Evolutionary conservation across 129 eudicot species (phyloP).

Genomic region (Arctium minus): DNA sequence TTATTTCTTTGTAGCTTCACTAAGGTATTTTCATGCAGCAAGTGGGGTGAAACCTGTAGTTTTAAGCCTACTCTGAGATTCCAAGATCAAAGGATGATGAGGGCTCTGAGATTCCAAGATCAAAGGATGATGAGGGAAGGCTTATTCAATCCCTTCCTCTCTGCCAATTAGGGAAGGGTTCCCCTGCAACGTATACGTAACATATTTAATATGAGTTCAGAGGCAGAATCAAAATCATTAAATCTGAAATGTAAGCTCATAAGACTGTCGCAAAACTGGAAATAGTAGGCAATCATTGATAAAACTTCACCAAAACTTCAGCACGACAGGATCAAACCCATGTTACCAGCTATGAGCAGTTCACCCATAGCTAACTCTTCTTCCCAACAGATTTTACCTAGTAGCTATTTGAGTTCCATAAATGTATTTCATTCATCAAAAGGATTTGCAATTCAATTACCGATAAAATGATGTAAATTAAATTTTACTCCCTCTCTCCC

Average conservation of each 20-base stretch:
- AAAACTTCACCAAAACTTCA: conserved; percentile 20
- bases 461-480: background rate
- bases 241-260: conserved; percentile 67
- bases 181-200: conserved; percentile 2
- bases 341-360: background rate
- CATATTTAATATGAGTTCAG: conserved; percentile 50
- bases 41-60: conserved; percentile 55
- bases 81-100: conserved; percentile 60
- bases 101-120: conserved; percentile 47
- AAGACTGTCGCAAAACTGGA: conserved; percentile 54
- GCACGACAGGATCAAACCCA: conserved; percentile 58
- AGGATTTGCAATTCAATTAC: background rate
- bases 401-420: background rate
- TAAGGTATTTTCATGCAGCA: conserved; percentile 42
- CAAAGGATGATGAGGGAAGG: conserved; percentile 55
- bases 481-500: background rate
- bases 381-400: background rate
- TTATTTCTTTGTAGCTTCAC: conserved; percentile 38
- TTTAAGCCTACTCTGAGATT: conserved; percentile 55
- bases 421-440: background rate
- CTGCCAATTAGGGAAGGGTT: conserved; percentile 15
- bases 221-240: conserved; percentile 67
- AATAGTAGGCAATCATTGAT: conserved; percentile 29
- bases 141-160: conserved; percentile 26
- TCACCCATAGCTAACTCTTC: background rate